A percentile compares a stretch with the other conserved stretches of the same genome.
Evolutionary conservation across 2,329 filamentous ascomycete genomes (phyloP).

Genomic region (Apiospora phragmitis): DNA sequence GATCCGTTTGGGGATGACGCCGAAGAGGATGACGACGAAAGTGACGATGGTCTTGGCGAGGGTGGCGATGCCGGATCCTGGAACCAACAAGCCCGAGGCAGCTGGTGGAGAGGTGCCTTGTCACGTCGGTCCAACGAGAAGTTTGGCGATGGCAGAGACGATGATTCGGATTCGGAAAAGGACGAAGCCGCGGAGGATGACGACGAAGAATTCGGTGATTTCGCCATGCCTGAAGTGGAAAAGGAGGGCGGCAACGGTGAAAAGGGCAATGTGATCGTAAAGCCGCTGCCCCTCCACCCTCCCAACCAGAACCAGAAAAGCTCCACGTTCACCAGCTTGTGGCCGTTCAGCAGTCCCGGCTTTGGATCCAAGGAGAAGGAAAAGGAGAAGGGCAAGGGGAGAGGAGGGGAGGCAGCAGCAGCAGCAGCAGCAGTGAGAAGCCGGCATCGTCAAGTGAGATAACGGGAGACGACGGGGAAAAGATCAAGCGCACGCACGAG

Average conservation of each 20-base stretch:
- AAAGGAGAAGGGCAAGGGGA: slow-evolving; percentile 23
- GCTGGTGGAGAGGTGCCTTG: slow-evolving; percentile 51
- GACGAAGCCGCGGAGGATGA: slow-evolving; percentile 31
- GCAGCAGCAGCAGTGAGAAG: neutral
- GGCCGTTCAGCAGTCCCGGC: slow-evolving; percentile 55
- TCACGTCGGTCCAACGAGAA: slow-evolving; percentile 28
- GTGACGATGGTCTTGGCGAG: slow-evolving; percentile 37
- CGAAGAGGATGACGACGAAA: slow-evolving; percentile 53
- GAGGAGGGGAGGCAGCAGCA: slow-evolving; percentile 11
- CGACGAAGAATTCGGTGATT: slow-evolving; percentile 67
- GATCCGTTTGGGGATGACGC: slow-evolving; percentile 43
- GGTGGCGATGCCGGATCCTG: slow-evolving; percentile 37
- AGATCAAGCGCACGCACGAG: slow-evolving; percentile 48
- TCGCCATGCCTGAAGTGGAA: slow-evolving; percentile 62
- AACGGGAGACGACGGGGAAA: slow-evolving; percentile 41
- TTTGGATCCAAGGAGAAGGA: slow-evolving; percentile 32
- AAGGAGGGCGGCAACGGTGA: slow-evolving; percentile 23
- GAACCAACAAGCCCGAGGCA: slow-evolving; percentile 36
- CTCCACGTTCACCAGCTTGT: slow-evolving; percentile 51
- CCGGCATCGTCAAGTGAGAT: slow-evolving; percentile 32
- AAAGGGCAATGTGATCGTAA: slow-evolving; percentile 44
- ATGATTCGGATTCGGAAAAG: slow-evolving; percentile 43
- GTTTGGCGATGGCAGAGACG: slow-evolving; percentile 43
- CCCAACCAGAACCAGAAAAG: slow-evolving; percentile 38
- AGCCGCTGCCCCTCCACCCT: slow-evolving; percentile 56